Evolutionary conservation across 768 basidiomycete species (phyloP).

Genomic region (Melanogaster broomeanus): DNA sequence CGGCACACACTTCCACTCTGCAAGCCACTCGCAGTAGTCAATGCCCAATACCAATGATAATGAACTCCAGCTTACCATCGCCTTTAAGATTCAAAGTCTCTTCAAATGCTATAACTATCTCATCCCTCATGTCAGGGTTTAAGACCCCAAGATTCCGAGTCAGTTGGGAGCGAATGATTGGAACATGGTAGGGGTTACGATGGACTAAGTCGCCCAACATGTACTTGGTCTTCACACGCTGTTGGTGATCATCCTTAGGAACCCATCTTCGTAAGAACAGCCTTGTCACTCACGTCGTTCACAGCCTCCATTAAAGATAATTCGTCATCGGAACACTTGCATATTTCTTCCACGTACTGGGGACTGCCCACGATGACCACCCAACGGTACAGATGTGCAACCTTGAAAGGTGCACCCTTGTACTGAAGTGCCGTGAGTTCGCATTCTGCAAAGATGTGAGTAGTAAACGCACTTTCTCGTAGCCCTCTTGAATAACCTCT

Average conservation of each 20-base stretch:
- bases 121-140: constrained; percentile 45
- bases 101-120: constrained; percentile 41
- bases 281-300: constrained; percentile 33
- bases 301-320: constrained; percentile 35
- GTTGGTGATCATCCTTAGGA: background rate
- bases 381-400: constrained; percentile 35
- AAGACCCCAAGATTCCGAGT: constrained; percentile 39
- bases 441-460: background rate
- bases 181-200: constrained; percentile 29
- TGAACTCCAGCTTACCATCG: constrained; percentile 13
- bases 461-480: constrained; percentile 23
- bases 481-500: constrained; percentile 31
- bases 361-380: constrained; percentile 35
- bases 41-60: background rate
- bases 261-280: background rate
- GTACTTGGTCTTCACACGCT: constrained; percentile 40
- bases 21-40: too few relatives aligned
- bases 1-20: constrained; percentile 39
- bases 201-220: constrained; percentile 34
- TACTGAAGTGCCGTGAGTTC: constrained; percentile 14
- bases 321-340: constrained; percentile 38
- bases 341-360: constrained; percentile 38
- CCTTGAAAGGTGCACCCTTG: constrained; percentile 30
- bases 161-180: constrained; percentile 27
- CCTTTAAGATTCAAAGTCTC: constrained; percentile 32